Base-by-base conservation (phyloP, 768 basidiomycete species). In the Phylloporus scabripes region DNA sequence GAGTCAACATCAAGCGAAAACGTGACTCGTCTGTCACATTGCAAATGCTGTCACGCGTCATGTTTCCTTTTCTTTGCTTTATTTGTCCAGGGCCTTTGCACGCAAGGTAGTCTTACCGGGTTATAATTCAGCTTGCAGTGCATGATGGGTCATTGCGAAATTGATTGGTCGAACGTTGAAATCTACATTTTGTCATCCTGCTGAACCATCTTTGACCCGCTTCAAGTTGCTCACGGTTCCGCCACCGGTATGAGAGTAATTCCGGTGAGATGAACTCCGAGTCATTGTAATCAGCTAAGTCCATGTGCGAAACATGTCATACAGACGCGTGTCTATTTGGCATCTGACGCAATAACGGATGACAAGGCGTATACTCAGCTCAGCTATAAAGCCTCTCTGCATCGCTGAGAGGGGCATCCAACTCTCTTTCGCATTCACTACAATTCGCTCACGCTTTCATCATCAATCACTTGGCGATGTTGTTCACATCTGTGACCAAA, bases 401-500 rank as follows among this genome's bases (percentile, higher is more conserved):
- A 26, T 17, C 9, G 40, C 7, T 7, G 40, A 24, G 40, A 15
- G 23, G 7, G 23, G 10, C 9, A n/a, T 15, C 11, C 24, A 41
- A 26, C 40, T 9, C 14, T 24, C 21, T 41, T 14, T 41, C 40
- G 23, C 24, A 8, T 10, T n/a, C 15, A 24, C 40, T 28, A n/a
- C 15, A n/a, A 18, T 4, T 41, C 39, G 8, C 15, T 26, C 24
- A 26, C 23, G 9, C 21, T 24, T n/a, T 2, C 23, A 41, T 41
- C 40, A n/a, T 14, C 20, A 45, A n/a, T n/a, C n/a, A 9, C 33
- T 14, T 28, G 8, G 36, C 20, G 24, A 56, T 57, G 55, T 29
- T 46, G 32, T 45, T 42, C n/a, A n/a, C n/a, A 3, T 36, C 43
- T 12, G 5, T 58, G 10, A 53, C 61, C 4, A 62, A 64, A 15